Conservation (phyloP, 2,329 filamentous ascomycete genomes). For the Epichloe uncinata region DNA sequence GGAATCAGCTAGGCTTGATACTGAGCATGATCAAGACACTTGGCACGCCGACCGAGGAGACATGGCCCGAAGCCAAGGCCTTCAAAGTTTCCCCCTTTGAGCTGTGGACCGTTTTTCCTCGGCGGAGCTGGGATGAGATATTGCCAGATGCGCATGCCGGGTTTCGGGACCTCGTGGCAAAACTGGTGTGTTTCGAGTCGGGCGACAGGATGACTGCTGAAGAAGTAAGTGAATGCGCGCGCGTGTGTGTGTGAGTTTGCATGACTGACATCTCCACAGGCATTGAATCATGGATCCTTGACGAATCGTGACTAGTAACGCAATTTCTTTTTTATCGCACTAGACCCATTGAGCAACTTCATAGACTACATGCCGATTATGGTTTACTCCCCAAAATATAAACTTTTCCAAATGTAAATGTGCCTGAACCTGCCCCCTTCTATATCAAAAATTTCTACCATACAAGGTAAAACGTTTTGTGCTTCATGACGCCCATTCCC, state of each 20-base stretch:
- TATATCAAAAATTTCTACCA: no score
- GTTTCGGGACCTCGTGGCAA: conserved; percentile 52
- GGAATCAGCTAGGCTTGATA: conserved; percentile 83
- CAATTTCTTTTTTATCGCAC: no score
- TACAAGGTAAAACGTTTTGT: background rate
- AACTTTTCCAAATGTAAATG: no score
- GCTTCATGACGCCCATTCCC: background rate
- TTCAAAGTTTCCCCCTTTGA: conserved; percentile 75
- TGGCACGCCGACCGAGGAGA: conserved; percentile 67
- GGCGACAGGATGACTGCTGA: conserved; percentile 53
- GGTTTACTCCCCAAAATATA: no score
- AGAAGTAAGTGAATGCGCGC: conserved; percentile 22
- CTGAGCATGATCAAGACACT: conserved; percentile 85
- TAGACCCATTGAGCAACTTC: no score
- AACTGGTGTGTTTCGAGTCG: conserved; percentile 57
- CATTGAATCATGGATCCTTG: conserved; percentile 12
- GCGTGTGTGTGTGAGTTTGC: background rate
- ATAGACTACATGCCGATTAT: no score
- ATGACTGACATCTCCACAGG: conserved; percentile 8
- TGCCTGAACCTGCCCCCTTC: no score
- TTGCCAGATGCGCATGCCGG: conserved; percentile 45
- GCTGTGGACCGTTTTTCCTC: conserved; percentile 67
- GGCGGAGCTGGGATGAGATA: conserved; percentile 54
- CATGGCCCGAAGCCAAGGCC: conserved; percentile 65
- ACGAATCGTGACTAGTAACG: background rate